phyloP scores from a whole-genome alignment of 1,284 basidiomycete species.

The Xerocomus minutiporus region DNA sequence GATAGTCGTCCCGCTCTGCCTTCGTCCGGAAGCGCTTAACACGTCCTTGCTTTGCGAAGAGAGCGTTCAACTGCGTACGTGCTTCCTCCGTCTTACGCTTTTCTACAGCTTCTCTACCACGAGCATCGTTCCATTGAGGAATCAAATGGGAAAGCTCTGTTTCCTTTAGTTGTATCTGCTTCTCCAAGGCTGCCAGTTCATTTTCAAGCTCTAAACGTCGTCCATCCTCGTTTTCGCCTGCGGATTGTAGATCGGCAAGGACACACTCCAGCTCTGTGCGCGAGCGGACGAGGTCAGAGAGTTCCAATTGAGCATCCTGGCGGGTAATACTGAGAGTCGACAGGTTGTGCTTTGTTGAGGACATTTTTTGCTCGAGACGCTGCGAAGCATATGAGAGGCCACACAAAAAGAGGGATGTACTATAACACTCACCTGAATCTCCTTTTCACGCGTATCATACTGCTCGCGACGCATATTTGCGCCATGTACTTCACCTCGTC shows the following conservation, averaged over 20 bases:
- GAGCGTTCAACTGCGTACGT: conserved; percentile 61
- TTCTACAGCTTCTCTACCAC: conserved; percentile 57
- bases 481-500: conserved; percentile 76
- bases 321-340: conserved; percentile 68
- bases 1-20: conserved; percentile 75
- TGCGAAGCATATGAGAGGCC: conserved; percentile 29
- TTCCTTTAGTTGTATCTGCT: conserved; percentile 62
- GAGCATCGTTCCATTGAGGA: conserved; percentile 63
- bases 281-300: conserved; percentile 73
- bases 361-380: conserved; percentile 73
- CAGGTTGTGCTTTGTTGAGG: conserved; percentile 64
- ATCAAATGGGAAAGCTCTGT: conserved; percentile 54
- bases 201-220: conserved; percentile 59
- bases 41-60: conserved; percentile 88
- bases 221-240: conserved; percentile 57
- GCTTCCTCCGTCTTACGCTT: conserved; percentile 72
- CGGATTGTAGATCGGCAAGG: conserved; percentile 75
- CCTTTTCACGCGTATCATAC: conserved; percentile 80
- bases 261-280: conserved; percentile 80
- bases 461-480: conserved; percentile 78
- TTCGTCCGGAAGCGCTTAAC: conserved; percentile 80
- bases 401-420: not conserved
- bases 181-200: conserved; percentile 62
- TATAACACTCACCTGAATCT: conserved; percentile 62
- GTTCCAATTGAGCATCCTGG: conserved; percentile 69